Evolutionary conservation across 257 asterid genomes (phyloP), one percentile per base, ranked within the genome.

Genomic region (Voacanga thouarsii): DNA sequence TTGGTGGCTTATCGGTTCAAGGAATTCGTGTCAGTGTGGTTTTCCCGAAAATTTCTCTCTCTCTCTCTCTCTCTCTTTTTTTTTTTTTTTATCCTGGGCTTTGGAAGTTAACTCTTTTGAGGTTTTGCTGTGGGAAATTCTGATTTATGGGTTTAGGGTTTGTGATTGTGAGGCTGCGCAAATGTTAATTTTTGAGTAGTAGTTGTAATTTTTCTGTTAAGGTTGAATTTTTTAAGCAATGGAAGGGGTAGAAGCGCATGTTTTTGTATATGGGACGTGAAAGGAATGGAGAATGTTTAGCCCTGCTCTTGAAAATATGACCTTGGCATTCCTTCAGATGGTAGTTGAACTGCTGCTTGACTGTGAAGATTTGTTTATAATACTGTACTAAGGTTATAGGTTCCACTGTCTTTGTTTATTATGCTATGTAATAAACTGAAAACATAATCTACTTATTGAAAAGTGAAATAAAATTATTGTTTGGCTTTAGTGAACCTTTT

Each of bases 61-160:
- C n/a, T n/a, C n/a, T n/a, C n/a, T n/a, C n/a, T n/a, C n/a, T n/a
- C n/a, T n/a, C n/a, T n/a, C n/a, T n/a, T n/a, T n/a, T n/a, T n/a
- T n/a, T n/a, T n/a, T n/a, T n/a, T 11, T 39, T 37, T 37, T 37
- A n/a, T 37, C 39, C 0, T 44, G 41, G 56, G 33, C 43, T 78
- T 45, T 3, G 21, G 44, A 47, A 59, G 57, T 78, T 57, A 74
- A 78, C 68, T 15, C 19, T 33, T 50, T 7, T 10, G 49, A 8
- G 71, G 70, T 47, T 64, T 56, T 28, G 11, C 30, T 9, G 23
- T 53, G 23, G 45, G 81, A 6, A 69, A 56, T 24, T 59, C 19
- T 63, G 41, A 41, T 47, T n/a, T n/a, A 72, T 45, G 69, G 59
- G 33, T 60, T 60, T 59, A 50, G 65, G 50, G 41, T 60, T 71